Conservation (phyloP, 495 filamentous ascomycete genomes). For the Penicillium cinerascens region DNA sequence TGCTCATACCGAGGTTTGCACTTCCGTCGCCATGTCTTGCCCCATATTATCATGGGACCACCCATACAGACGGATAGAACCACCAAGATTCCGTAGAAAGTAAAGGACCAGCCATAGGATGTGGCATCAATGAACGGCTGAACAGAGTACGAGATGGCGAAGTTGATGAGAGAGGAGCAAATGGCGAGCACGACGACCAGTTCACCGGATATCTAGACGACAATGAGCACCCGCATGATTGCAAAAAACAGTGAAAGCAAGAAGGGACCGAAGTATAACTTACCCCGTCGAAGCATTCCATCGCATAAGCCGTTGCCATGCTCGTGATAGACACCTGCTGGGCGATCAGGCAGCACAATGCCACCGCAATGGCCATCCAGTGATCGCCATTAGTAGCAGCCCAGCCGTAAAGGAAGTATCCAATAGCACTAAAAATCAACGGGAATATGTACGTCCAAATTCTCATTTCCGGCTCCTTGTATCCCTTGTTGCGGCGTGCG, state of each 20-base stretch:
- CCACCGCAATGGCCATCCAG: constrained; percentile 34
- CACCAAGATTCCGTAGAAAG: constrained; percentile 26
- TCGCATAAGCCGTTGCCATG: constrained; percentile 38
- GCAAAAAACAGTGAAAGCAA: too few relatives aligned
- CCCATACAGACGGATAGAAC: constrained; percentile 18
- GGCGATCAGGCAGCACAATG: constrained; percentile 34
- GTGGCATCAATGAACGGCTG: constrained; percentile 31
- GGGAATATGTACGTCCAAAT: constrained; percentile 26
- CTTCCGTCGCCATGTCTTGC: constrained; percentile 27
- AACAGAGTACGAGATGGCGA: constrained; percentile 32
- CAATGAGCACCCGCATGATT: not conserved
- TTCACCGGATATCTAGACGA: constrained; percentile 28
- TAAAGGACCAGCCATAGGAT: constrained; percentile 31
- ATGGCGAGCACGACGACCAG: constrained; percentile 34
- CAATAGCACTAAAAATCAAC: constrained; percentile 27
- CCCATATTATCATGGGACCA: constrained; percentile 26
- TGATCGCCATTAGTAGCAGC: constrained; percentile 27
- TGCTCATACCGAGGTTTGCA: constrained; percentile 25
- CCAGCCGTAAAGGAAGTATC: constrained; percentile 35
- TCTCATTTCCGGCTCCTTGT: constrained; percentile 36
- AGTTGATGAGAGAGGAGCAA: constrained; percentile 31
- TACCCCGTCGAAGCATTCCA: constrained; percentile 36
- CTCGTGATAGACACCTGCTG: constrained; percentile 36
- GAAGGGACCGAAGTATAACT: not conserved
- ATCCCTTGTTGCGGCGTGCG: constrained; percentile 30